These are phyloP conservation scores for Cladophialophora exuberans DNA, from an alignment of 2,329 filamentous ascomycete genomes.

Conservation along the genomic window DNA sequence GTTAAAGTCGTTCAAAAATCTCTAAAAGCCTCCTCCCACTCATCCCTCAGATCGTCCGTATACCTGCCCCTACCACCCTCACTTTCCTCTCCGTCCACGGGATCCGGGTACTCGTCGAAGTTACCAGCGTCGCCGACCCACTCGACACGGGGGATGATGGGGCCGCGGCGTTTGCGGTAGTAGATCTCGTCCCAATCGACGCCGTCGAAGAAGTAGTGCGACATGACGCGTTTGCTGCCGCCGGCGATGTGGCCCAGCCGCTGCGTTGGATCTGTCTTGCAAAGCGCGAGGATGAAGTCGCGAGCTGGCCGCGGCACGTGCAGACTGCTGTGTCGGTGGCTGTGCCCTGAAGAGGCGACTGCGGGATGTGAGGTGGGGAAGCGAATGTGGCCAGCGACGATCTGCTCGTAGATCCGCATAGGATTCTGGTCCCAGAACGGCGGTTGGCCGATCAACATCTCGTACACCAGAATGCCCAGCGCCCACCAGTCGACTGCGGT, in stretches of 20 bases:
- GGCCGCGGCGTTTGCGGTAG: constrained; percentile 61
- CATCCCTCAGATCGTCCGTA: constrained; percentile 62
- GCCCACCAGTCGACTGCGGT: constrained; percentile 72
- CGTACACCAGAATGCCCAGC: constrained; percentile 68
- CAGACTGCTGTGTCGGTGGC: constrained; percentile 30
- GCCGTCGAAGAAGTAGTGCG: constrained; percentile 64
- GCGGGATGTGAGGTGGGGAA: constrained; percentile 65
- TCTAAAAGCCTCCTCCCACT: constrained; percentile 63
- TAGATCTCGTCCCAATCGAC: constrained; percentile 68
- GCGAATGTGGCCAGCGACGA: constrained; percentile 65
- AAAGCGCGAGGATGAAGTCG: constrained; percentile 64
- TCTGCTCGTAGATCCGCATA: constrained; percentile 71
- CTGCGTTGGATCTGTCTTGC: constrained; percentile 66
- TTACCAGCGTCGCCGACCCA: constrained; percentile 65
- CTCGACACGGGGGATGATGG: constrained; percentile 64
- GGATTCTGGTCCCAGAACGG: constrained; percentile 72
- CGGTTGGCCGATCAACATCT: constrained; percentile 68
- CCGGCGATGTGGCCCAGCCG: constrained; percentile 66
- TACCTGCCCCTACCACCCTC: constrained; percentile 50
- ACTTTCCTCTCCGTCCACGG: constrained; percentile 55
- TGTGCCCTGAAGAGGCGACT: constrained; percentile 35
- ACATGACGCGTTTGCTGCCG: constrained; percentile 61
- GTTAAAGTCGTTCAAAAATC: constrained; percentile 54
- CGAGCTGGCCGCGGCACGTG: constrained; percentile 51
- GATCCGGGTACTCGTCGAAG: constrained; percentile 66